Conservation (phyloP, 495 filamentous ascomycete species). For the Cercophora samala region DNA sequence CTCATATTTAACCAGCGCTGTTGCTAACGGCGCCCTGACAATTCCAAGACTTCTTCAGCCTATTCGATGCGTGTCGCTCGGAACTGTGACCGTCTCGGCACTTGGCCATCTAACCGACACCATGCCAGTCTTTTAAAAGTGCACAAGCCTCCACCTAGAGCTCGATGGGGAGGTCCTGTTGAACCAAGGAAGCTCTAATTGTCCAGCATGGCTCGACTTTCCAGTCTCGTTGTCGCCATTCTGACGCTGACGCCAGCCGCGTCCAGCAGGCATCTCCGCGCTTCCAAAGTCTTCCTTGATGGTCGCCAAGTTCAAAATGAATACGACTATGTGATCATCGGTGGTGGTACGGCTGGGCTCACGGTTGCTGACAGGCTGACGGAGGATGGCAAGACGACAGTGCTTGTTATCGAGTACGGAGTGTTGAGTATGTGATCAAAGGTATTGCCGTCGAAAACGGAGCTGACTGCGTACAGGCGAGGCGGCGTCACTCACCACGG, state of each 20-base stretch:
- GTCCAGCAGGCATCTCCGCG: not conserved
- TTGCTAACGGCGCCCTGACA: not conserved
- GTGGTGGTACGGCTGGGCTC: constrained; percentile 86
- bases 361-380: constrained; percentile 66
- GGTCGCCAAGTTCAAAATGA: constrained; percentile 15
- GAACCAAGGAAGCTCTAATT: not conserved
- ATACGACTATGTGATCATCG: constrained; percentile 85
- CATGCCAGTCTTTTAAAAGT: not conserved
- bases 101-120: not conserved
- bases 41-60: constrained; percentile 5
- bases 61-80: not conserved
- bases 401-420: constrained; percentile 52
- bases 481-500: constrained; percentile 25
- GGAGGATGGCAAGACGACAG: constrained; percentile 41
- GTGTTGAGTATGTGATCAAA: constrained; percentile 16
- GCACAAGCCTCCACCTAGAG: not conserved
- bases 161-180: not conserved
- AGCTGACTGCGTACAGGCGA: constrained; percentile 19
- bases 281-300: constrained; percentile 15
- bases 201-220: constrained; percentile 4
- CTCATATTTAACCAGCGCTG: not conserved
- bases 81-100: not conserved
- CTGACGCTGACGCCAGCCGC: constrained; percentile 6
- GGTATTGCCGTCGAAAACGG: not conserved
- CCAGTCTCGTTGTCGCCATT: not conserved